Base-by-base conservation (phyloP, 192 early-diverging fungal species). In the Coemansia sp. region DNA sequence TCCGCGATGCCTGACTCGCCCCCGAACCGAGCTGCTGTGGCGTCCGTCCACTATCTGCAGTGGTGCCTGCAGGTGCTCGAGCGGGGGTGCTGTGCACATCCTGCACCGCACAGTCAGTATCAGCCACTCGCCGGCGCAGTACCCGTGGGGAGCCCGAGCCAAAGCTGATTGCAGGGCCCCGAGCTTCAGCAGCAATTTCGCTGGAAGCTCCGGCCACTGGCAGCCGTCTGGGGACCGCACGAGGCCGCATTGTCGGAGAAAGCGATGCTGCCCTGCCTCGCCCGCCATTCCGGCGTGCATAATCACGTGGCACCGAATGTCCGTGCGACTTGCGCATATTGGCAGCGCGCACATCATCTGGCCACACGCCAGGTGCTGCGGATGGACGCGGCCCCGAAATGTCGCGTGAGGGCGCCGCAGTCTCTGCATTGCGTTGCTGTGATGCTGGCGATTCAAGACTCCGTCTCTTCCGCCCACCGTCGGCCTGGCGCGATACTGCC, bases 271-370 rank as follows among this genome's bases (percentile, higher is more conserved):
- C 21, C 42, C 56, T 40, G 37, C 18, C 36, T 11, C 51, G 50
- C 23, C 50, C 14, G 50, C 55, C 55, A 38, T 38, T 38, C 36
- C 34, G 34, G 47, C 48, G 60, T 12, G 60, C 48, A 21, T 28
- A 14, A n/a, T 61, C 60, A 61, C 60, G 48, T 61, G 60, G 3
- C 42, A 10, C 28, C 56, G 47, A 8, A 42, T 25, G 63, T 26
- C 47, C 49, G 47, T 64, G 63, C 17, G 63, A 26, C 52, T 18
- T 64, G 63, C 63, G 31, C 63, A 65, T 48, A 65, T 65, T 65
- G 63, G 50, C 61, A 7, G 61, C 5, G 38, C 40, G 18, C 5
- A 37, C 37, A 53, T 40, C 61, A 44, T 21, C 54, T 46, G 46
- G 24, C n/a, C 42, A 23, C 53, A 26, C 53, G 40, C 23, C 53